A percentile compares a stretch with the other conserved stretches of the same genome.
These are phyloP conservation scores for Lipomyces starkeyi DNA, from an alignment of 805 yeast genomes.

Conservation along the genomic window DNA sequence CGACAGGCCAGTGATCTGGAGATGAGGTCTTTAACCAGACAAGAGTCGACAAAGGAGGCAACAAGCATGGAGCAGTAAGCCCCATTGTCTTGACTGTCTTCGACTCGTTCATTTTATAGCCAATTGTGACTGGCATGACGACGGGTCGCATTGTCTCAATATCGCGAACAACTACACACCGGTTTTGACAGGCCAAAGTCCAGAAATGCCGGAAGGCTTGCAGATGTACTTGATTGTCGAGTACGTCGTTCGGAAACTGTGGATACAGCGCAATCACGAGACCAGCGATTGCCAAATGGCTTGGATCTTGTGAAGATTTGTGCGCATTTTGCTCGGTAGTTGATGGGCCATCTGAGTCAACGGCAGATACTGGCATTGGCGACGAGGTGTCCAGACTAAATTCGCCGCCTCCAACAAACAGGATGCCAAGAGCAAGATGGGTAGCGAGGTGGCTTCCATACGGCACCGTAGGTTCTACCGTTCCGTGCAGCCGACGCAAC, in stretches of 20 bases:
- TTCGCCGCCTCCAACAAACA: conserved; percentile 92
- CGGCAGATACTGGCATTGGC: neutral
- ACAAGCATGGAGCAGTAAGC: conserved; percentile 31
- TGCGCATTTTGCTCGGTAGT: neutral
- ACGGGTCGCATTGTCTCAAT: conserved; percentile 59
- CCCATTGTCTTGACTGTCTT: conserved; percentile 20
- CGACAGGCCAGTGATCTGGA: conserved; percentile 31
- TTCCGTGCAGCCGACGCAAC: conserved; percentile 70
- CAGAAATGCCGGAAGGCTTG: conserved; percentile 91
- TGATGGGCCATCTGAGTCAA: neutral
- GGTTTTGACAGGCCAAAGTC: conserved; percentile 79
- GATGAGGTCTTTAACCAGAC: conserved; percentile 18
- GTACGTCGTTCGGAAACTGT: conserved; percentile 55
- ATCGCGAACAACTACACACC: conserved; percentile 81
- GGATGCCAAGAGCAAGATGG: conserved; percentile 82
- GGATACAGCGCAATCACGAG: conserved; percentile 82
- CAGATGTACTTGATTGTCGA: conserved; percentile 64
- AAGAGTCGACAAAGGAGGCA: conserved; percentile 30
- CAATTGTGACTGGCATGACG: conserved; percentile 43
- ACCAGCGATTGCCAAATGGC: conserved; percentile 66
- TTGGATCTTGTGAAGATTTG: conserved; percentile 1
- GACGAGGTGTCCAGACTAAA: conserved; percentile 68
- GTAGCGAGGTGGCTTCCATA: conserved; percentile 80
- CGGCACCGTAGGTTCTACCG: conserved; percentile 46
- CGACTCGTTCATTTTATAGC: conserved; percentile 45